Conservation (phyloP, 768 basidiomycete genomes). For the Russula dissimulans region DNA sequence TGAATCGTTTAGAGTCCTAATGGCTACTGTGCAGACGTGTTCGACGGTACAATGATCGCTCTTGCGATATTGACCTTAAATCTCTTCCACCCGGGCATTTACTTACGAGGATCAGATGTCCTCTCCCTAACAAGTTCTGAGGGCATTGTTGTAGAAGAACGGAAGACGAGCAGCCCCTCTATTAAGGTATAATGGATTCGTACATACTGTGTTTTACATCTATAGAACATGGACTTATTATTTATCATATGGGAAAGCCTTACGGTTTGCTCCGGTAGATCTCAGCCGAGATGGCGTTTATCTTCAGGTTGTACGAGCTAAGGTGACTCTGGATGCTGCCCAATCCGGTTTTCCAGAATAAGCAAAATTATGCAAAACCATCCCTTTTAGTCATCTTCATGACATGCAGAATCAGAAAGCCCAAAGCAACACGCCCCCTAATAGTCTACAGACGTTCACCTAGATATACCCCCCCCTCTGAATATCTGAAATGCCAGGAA, state of each 20-base stretch:
- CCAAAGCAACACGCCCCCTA: neutral
- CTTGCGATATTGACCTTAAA: slow-evolving; percentile 14
- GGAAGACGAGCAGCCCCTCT: neutral
- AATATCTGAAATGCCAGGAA: slow-evolving; percentile 18
- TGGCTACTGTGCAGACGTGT: neutral
- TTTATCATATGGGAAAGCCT: too few relatives aligned
- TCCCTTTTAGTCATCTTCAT: neutral
- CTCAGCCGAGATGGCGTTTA: too few relatives aligned
- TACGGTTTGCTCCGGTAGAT: too few relatives aligned
- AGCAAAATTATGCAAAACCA: neutral
- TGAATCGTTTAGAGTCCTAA: neutral
- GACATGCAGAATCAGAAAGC: neutral
- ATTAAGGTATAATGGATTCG: too few relatives aligned
- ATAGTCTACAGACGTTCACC: neutral
- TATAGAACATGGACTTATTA: neutral
- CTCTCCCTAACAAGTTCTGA: neutral
- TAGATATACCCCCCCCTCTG: slow-evolving; percentile 1
- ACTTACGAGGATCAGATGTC: neutral
- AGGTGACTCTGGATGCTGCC: too few relatives aligned
- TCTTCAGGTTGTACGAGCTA: too few relatives aligned
- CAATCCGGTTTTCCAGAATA: neutral
- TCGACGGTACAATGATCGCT: slow-evolving; percentile 14
- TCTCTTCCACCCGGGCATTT: slow-evolving; percentile 7
- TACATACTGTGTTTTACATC: neutral
- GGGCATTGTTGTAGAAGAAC: neutral